A percentile compares a stretch with the other conserved stretches of the same genome.
phyloP scores from a whole-genome alignment of 1,284 basidiomycete species.

The Crucibulum parvulum region DNA sequence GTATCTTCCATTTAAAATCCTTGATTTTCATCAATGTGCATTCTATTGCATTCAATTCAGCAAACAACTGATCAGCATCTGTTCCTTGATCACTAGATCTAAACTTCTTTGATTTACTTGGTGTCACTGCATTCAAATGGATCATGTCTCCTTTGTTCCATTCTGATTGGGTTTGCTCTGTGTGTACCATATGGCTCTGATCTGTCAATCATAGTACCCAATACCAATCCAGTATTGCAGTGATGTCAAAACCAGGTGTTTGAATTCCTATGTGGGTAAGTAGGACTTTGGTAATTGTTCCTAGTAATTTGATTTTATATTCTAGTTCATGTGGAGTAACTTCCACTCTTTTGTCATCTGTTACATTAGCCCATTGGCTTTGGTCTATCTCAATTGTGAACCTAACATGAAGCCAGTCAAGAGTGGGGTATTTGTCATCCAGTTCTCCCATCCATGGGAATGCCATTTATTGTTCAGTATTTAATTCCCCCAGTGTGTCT shows the following conservation, averaged over 20 bases:
- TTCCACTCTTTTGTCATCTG: not conserved
- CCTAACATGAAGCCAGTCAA: not conserved
- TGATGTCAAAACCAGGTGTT: not conserved
- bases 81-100: not conserved
- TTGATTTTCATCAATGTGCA: not conserved
- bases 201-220: not conserved
- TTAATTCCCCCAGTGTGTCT: not conserved
- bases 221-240: not conserved
- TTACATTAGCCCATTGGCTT: not conserved
- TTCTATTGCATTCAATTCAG: not conserved
- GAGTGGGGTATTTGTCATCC: not conserved
- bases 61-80: too few relatives aligned
- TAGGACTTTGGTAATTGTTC: not conserved
- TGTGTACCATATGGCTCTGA: not conserved
- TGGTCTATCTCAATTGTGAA: not conserved
- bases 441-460: not conserved
- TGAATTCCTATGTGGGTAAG: not conserved
- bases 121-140: not conserved
- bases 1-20: not conserved
- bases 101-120: not conserved
- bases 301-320: not conserved
- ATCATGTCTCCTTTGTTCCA: too few relatives aligned
- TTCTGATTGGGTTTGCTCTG: not conserved
- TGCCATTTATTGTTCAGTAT: not conserved
- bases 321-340: not conserved